A percentile compares a stretch with the other conserved stretches of the same genome.
Evolutionary conservation across 2,329 filamentous ascomycete genomes (phyloP).

Genomic region (Pseudogymnoascus sp.): DNA sequence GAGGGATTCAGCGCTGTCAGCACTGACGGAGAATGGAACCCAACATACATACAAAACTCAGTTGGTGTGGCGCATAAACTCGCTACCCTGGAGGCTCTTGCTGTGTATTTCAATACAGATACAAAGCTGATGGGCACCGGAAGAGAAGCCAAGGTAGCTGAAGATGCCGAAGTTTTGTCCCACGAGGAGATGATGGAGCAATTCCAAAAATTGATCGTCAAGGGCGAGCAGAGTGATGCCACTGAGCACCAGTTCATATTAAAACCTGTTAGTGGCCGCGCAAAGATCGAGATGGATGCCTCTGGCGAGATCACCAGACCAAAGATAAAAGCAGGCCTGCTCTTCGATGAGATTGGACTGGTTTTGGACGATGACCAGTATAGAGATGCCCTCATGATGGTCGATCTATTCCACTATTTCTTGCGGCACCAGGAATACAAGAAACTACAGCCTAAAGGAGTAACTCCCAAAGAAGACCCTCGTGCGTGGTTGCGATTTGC

Average conservation of each 20-base stretch:
- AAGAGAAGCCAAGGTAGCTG: conserved; percentile 57
- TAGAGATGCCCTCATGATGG: conserved; percentile 93
- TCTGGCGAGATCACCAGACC: conserved; percentile 70
- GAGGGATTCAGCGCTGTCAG: conserved; percentile 96
- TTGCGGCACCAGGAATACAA: conserved; percentile 97
- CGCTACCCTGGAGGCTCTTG: conserved; percentile 79
- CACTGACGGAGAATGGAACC: conserved; percentile 89
- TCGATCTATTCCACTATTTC: conserved; percentile 97
- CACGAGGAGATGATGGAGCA: conserved; percentile 71
- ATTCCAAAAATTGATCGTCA: conserved; percentile 74
- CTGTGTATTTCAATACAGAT: conserved; percentile 98
- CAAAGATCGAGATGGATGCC: conserved; percentile 92
- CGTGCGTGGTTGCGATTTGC: conserved; percentile 90
- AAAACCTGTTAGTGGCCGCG: conserved; percentile 89
- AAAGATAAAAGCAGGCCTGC: conserved; percentile 79
- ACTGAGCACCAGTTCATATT: conserved; percentile 74
- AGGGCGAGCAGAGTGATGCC: conserved; percentile 48
- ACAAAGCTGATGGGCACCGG: conserved; percentile 74
- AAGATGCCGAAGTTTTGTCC: conserved; percentile 51
- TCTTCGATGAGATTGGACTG: conserved; percentile 96
- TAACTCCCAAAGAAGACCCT: conserved; percentile 79
- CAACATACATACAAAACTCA: conserved; percentile 89
- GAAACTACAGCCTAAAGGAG: conserved; percentile 75
- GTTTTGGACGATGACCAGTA: conserved; percentile 98
- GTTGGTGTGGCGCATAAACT: conserved; percentile 83